Percentiles rank a stretch among this genome's conserved stretches.
These are phyloP conservation scores for Verticillium isaacii DNA, from an alignment of 2,329 filamentous ascomycete species.

Conservation along the genomic window DNA sequence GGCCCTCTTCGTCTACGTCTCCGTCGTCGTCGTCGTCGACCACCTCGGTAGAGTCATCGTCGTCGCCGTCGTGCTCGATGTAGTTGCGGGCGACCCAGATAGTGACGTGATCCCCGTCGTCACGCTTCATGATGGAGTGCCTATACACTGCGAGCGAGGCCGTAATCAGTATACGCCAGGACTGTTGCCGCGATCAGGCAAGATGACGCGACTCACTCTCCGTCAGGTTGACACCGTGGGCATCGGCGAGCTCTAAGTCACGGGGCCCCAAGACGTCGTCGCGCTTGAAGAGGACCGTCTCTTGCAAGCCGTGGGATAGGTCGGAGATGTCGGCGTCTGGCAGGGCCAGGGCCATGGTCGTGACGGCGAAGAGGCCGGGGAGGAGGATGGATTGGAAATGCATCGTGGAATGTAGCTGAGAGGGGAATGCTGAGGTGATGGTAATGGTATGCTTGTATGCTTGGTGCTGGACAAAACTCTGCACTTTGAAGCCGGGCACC, in stretches of 20 bases:
- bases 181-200: not conserved
- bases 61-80: not conserved
- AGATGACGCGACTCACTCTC: not conserved
- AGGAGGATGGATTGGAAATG: not conserved
- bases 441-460: not conserved
- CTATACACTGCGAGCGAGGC: not conserved
- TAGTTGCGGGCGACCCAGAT: not conserved
- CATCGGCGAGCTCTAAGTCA: not conserved
- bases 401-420: not conserved
- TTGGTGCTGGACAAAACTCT: not conserved
- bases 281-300: not conserved
- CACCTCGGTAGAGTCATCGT: not conserved
- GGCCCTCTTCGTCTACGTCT: not conserved
- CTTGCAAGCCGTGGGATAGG: not conserved
- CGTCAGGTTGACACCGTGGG: not conserved
- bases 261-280: not conserved
- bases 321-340: not conserved
- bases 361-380: not conserved
- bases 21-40: not conserved
- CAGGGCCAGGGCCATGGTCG: not conserved
- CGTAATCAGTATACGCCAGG: not conserved
- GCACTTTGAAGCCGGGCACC: not conserved
- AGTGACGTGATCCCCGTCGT: constrained; percentile 1
- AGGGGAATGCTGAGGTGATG: not conserved
- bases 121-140: not conserved